Evolutionary conservation across 352 stramenopile species (phyloP).

Genomic region (Phytophthora sojae): DNA sequence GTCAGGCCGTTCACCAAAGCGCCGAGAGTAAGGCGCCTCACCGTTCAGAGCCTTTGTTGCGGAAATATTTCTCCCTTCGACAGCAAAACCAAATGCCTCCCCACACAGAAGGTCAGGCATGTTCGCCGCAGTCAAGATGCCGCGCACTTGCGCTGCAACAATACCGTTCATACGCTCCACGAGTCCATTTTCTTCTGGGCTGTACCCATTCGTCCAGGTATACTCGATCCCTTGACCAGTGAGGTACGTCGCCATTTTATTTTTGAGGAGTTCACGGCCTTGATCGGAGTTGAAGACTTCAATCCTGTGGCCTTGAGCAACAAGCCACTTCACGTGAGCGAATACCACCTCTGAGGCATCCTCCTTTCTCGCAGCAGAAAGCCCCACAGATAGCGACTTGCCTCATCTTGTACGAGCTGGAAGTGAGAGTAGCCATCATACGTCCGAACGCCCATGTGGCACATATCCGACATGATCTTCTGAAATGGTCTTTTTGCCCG

Average conservation of each 20-base stretch:
- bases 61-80: neutral
- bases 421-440: constrained; percentile 22
- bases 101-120: neutral
- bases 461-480: constrained; percentile 26
- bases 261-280: neutral
- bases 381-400: neutral
- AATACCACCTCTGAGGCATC: neutral
- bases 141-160: neutral
- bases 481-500: constrained; percentile 10
- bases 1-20: neutral
- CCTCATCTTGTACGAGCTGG: constrained; percentile 3
- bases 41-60: neutral
- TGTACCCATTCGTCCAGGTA: neutral
- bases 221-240: neutral
- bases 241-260: neutral
- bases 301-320: neutral
- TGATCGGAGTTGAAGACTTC: neutral
- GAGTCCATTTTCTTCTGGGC: neutral
- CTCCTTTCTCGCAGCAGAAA: neutral
- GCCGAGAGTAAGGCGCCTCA: neutral
- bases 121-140: neutral
- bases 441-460: constrained; percentile 4
- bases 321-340: neutral
- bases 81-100: neutral
- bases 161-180: neutral